Evolutionary conservation across 2,329 filamentous ascomycete species (phyloP).

Genomic region (Diaporthe vexans): DNA sequence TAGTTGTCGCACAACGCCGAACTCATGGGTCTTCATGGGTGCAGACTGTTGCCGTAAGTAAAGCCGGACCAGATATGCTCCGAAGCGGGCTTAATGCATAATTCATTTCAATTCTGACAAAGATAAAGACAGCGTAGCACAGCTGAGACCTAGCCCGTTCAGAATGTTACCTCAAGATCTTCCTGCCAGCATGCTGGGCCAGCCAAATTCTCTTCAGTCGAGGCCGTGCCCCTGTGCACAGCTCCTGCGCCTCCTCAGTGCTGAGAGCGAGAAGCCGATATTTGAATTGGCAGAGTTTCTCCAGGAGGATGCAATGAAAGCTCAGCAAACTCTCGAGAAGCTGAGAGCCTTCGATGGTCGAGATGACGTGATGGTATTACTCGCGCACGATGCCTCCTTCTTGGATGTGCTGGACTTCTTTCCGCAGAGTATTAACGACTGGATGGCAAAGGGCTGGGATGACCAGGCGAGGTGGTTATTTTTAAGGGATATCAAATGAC

Average conservation of each 20-base stretch:
- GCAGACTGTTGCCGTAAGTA: constrained; percentile 31
- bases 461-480: constrained; percentile 43
- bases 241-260: constrained; percentile 32
- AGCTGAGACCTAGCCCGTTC: not conserved
- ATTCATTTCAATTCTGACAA: constrained; percentile 7
- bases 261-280: constrained; percentile 21
- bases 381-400: constrained; percentile 43
- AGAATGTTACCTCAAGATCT: not conserved
- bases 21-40: constrained; percentile 18
- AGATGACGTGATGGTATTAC: constrained; percentile 41
- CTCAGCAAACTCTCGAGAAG: constrained; percentile 41
- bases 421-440: constrained; percentile 41
- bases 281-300: not conserved
- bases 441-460: constrained; percentile 39
- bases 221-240: constrained; percentile 2
- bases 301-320: constrained; percentile 10
- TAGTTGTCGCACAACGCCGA: constrained; percentile 41
- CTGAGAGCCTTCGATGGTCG: constrained; percentile 42
- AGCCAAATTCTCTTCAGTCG: not conserved
- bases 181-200: not conserved
- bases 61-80: no score
- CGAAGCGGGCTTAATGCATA: constrained; percentile 27
- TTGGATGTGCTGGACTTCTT: constrained; percentile 41
- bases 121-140: constrained; percentile 2
- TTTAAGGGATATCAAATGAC: constrained; percentile 34